phyloP scores from a whole-genome alignment of 2,329 filamentous ascomycete species.

The Ophiostoma novo-ulmi region DNA sequence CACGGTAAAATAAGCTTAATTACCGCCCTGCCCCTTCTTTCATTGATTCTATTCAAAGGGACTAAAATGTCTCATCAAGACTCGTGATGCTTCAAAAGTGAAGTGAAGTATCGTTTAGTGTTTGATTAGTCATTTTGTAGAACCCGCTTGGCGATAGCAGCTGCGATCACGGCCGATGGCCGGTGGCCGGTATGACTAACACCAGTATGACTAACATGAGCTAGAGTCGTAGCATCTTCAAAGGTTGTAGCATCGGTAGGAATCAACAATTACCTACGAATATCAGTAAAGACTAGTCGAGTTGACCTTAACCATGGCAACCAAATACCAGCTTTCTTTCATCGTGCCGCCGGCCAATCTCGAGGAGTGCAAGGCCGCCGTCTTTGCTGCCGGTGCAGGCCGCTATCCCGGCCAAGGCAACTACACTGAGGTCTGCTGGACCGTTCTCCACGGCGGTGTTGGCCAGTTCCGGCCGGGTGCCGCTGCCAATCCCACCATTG shows the following conservation, averaged over 20 bases:
- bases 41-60: background rate
- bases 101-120: background rate
- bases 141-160: background rate
- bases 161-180: background rate
- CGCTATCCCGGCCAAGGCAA: constrained; percentile 38
- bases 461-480: constrained; percentile 63
- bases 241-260: background rate
- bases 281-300: background rate
- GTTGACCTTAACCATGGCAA: background rate
- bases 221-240: background rate
- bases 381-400: constrained; percentile 56
- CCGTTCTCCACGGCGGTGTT: constrained; percentile 45
- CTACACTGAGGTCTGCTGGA: constrained; percentile 53
- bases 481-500: constrained; percentile 59
- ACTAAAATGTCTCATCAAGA: background rate
- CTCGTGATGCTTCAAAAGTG: background rate
- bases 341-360: constrained; percentile 32
- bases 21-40: background rate
- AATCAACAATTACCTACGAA: background rate
- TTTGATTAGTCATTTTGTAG: background rate
- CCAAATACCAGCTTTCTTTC: constrained; percentile 22
- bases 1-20: background rate
- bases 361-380: constrained; percentile 49
- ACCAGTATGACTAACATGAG: background rate
- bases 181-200: background rate